Evolutionary conservation across 306 rosid species (phyloP), one percentile per base, ranked within the genome.

Genomic region (Cucumis hystrix): DNA sequence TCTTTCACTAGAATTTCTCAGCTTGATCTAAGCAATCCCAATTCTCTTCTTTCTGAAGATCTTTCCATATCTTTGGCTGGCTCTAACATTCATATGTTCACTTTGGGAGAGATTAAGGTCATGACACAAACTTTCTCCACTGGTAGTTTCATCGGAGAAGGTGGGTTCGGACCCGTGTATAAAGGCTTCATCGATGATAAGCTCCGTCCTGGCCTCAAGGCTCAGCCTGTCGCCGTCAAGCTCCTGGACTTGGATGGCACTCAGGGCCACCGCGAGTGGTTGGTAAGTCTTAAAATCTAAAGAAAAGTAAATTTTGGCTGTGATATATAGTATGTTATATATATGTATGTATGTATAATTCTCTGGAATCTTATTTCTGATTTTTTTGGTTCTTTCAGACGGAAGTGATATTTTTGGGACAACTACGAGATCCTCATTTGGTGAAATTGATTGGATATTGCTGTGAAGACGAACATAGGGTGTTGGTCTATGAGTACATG

Each of bases 91-190:
- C 82, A 92, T 28, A 84, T 79, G 1, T 92, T 96, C 28, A 76
- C 97, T 7, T 87, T 89, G 5, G 91, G 88, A 45, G 99, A 96
- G 84, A 88, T 96, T 16, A 96, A 92, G 87, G 77, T 89, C 30
- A 92, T 92, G 47, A 96, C 98, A 0, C 97, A 96, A 77, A 79
- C 77, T 35, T 96, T 92, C 77, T 84, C 98, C 1, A 83, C 98
- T 0, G 81, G 88, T 57, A 96, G 88, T 65, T 89, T 91, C 71
- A 79, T 96, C 0, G 99, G 99, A 0, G 99, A 92, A 86, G 99
- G 99, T 12, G 99, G 99, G n/a, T 96, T 96, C 37, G 99, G 99
- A 4, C 98, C 99, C 0, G 99, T 96, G 6, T 95, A 96, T 18
- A 96, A 96, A 66, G 99, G 98, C 0, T 96, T 96, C 87, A 80